phyloP scores from a whole-genome alignment of 2,329 filamentous ascomycete species.

The Talaromyces sp. region DNA sequence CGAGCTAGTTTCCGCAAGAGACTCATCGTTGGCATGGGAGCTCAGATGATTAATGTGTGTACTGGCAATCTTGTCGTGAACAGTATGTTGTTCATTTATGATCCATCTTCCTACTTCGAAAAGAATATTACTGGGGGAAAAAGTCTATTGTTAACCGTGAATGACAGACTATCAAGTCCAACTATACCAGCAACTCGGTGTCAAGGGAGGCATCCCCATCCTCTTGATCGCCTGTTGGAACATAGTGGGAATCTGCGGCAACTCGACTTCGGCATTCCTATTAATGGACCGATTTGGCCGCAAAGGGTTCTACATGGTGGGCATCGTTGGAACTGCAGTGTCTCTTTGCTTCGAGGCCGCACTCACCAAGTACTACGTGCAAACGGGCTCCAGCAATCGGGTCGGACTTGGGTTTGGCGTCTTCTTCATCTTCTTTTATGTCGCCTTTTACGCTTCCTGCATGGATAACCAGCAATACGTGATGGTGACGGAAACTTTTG shows the following conservation, averaged over 20 bases:
- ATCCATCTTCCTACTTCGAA: neutral
- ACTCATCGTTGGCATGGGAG: neutral
- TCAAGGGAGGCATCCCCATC: neutral
- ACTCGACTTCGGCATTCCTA: neutral
- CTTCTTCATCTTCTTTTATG: neutral
- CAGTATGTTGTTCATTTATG: neutral
- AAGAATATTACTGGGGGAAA: neutral
- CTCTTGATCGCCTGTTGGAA: neutral
- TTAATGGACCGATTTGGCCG: constrained; percentile 40
- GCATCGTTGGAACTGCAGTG: neutral
- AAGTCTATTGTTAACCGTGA: neutral
- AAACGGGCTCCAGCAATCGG: neutral
- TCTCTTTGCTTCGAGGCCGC: neutral
- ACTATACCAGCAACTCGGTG: neutral
- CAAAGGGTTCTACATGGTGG: constrained; percentile 18
- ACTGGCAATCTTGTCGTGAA: neutral
- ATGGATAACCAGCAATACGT: neutral
- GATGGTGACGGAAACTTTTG: neutral
- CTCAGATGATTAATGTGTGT: neutral
- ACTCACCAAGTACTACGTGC: neutral
- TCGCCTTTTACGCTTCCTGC: neutral
- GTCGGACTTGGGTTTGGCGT: neutral
- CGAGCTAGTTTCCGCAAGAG: neutral
- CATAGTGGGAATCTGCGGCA: neutral
- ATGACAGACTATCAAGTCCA: neutral